These are phyloP conservation scores for Monilinia fructigena DNA, from an alignment of 2,329 filamentous ascomycete genomes.

Conservation along the genomic window DNA sequence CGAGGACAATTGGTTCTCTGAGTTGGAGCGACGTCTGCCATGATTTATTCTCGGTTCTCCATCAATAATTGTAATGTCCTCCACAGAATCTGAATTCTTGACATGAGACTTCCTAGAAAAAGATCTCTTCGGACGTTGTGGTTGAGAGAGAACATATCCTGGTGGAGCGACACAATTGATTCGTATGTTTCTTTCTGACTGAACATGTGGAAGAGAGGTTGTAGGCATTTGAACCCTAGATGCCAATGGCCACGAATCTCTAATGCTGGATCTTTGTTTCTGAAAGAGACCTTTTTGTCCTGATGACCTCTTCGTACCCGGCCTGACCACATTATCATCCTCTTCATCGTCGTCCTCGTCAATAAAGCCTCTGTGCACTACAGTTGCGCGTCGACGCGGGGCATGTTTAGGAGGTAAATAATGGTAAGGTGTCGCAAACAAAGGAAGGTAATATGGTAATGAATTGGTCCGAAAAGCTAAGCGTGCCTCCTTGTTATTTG, in stretches of 20 bases:
- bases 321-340: conserved; percentile 18
- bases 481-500: neutral
- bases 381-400: neutral
- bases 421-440: conserved; percentile 14
- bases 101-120: conserved; percentile 15
- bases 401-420: conserved; percentile 4
- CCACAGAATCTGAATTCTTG: conserved; percentile 19
- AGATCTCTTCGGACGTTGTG: conserved; percentile 28
- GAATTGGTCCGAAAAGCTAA: neutral
- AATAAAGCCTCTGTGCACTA: neutral
- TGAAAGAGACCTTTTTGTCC: conserved; percentile 27
- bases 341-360: conserved; percentile 19
- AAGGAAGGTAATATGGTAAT: conserved; percentile 3
- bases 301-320: conserved; percentile 24
- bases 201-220: conserved; percentile 21
- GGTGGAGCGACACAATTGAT: conserved; percentile 34
- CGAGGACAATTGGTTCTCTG: conserved; percentile 19
- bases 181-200: conserved; percentile 29
- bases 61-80: conserved; percentile 10
- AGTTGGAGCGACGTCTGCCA: conserved; percentile 2
- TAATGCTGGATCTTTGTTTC: conserved; percentile 28
- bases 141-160: conserved; percentile 32
- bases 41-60: conserved; percentile 1
- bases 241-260: conserved; percentile 38
- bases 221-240: conserved; percentile 25